phyloP scores from a whole-genome alignment of 1,139 yeast species.

The Taphrina flavorubra region DNA sequence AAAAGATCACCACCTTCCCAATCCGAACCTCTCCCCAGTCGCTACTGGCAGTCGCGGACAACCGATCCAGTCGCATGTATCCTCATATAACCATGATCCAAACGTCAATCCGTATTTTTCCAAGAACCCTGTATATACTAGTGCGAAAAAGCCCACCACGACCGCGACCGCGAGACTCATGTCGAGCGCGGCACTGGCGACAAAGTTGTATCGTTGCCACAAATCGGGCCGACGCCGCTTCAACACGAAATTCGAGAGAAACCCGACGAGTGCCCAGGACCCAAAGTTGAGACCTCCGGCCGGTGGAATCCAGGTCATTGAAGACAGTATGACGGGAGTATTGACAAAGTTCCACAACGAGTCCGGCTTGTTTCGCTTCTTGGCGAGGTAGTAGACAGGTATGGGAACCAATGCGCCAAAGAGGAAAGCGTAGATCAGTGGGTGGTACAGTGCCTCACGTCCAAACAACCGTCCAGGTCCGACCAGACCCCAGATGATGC shows the following conservation, averaged over 20 bases:
- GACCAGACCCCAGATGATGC: constrained; percentile 63
- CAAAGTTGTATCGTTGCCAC: constrained; percentile 67
- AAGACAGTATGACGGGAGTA: constrained; percentile 62
- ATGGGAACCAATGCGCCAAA: constrained; percentile 60
- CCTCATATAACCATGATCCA: constrained; percentile 31
- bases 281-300: constrained; percentile 61
- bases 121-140: constrained; percentile 52
- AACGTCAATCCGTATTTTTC: constrained; percentile 25
- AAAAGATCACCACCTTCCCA: neutral
- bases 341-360: constrained; percentile 49
- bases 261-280: constrained; percentile 59
- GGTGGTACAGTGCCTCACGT: constrained; percentile 26
- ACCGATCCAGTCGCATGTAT: constrained; percentile 37
- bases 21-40: constrained; percentile 13
- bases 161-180: constrained; percentile 58
- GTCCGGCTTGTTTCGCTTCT: constrained; percentile 11
- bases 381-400: constrained; percentile 53
- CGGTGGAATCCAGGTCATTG: constrained; percentile 61
- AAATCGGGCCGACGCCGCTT: constrained; percentile 62
- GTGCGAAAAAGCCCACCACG: constrained; percentile 57
- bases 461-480: constrained; percentile 62
- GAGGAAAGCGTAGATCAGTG: constrained; percentile 56
- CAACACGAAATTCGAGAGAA: constrained; percentile 59
- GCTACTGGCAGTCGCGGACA: constrained; percentile 29
- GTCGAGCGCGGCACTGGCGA: constrained; percentile 65